phyloP scores from a whole-genome alignment of 192 early-diverging fungal species.

The Lunasporangiospora selenospora region DNA sequence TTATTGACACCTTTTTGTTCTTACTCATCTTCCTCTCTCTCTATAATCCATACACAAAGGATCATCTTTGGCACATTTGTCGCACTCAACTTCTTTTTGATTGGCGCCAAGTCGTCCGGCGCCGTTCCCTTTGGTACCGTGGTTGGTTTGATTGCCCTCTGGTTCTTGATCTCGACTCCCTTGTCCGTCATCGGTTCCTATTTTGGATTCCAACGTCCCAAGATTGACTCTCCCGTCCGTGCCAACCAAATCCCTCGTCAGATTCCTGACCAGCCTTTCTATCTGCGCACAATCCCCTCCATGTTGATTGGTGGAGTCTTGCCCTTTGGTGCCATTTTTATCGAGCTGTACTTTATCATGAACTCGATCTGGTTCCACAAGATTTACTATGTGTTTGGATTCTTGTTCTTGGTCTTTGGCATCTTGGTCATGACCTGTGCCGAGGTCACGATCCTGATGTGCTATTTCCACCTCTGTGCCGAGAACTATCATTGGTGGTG shows the following conservation, averaged over 20 bases:
- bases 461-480: slow-evolving; percentile 89
- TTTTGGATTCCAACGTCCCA: slow-evolving; percentile 70
- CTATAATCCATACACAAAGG: slow-evolving; percentile 13
- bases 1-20: neutral
- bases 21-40: neutral
- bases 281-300: slow-evolving; percentile 75
- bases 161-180: slow-evolving; percentile 84
- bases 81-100: slow-evolving; percentile 86
- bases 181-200: slow-evolving; percentile 81
- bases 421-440: slow-evolving; percentile 86
- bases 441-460: slow-evolving; percentile 86
- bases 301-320: slow-evolving; percentile 85
- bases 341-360: slow-evolving; percentile 97
- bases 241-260: slow-evolving; percentile 95
- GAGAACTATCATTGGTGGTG: slow-evolving; percentile 91
- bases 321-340: slow-evolving; percentile 93
- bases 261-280: slow-evolving; percentile 87
- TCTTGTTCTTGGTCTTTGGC: slow-evolving; percentile 87
- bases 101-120: slow-evolving; percentile 79
- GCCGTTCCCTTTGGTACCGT: slow-evolving; percentile 92
- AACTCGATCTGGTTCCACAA: slow-evolving; percentile 93
- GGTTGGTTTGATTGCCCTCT: slow-evolving; percentile 81
- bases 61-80: slow-evolving; percentile 67
- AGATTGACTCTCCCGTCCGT: slow-evolving; percentile 79
- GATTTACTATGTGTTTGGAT: slow-evolving; percentile 94